Conservation (phyloP, 139 green algal genomes). For the Coelastrella sp. region DNA sequence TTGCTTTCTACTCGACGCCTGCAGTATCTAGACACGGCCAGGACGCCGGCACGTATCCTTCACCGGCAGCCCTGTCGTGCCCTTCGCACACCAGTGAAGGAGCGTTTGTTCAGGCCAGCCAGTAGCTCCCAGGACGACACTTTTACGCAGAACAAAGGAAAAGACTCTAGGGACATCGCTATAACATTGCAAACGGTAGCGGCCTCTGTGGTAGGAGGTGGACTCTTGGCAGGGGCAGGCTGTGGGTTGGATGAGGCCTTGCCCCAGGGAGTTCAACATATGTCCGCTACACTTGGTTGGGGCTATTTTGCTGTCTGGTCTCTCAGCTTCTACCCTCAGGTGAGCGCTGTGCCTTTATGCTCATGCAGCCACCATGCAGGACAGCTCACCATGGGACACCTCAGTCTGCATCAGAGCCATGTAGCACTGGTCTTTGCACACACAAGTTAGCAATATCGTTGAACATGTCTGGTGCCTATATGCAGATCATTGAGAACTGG, state of each 20-base stretch:
- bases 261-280: neutral
- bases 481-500: slow-evolving; percentile 67
- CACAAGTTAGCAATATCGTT: neutral
- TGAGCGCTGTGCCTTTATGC: neutral
- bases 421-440: neutral
- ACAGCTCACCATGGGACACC: neutral
- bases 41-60: neutral
- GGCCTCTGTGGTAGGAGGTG: neutral
- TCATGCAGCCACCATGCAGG: slow-evolving; percentile 37
- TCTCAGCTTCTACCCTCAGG: slow-evolving; percentile 61
- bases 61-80: neutral
- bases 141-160: too few relatives aligned
- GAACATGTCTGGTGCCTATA: neutral
- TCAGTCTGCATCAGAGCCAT: too few relatives aligned
- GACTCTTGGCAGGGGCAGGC: neutral
- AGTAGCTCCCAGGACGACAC: neutral
- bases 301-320: slow-evolving; percentile 67
- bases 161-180: neutral
- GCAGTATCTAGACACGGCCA: neutral
- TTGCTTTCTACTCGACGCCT: neutral
- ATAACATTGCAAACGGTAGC: neutral
- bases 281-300: slow-evolving; percentile 47
- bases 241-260: slow-evolving; percentile 13
- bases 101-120: neutral
- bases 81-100: neutral